phyloP scores from a whole-genome alignment of 805 yeast species.

The Saccharomycopsis babjevae region DNA sequence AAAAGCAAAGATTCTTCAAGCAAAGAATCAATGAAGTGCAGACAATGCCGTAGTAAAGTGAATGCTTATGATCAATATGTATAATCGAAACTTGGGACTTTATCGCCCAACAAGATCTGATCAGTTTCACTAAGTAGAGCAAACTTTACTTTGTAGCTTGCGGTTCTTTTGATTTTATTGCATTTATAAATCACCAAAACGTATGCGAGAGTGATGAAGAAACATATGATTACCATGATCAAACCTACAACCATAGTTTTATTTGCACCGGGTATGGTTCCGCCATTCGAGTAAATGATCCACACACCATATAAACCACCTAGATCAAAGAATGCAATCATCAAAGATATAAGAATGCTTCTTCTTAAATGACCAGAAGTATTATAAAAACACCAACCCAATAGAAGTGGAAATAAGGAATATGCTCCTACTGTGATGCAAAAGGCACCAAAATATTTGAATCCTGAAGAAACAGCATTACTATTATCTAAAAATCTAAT shows the following conservation, averaged over 20 bases:
- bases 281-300: conserved; percentile 1
- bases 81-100: conserved; percentile 15
- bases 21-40: neutral
- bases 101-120: conserved; percentile 14
- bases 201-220: conserved; percentile 29
- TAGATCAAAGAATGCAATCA: conserved; percentile 60
- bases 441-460: conserved; percentile 53
- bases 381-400: conserved; percentile 57
- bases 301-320: conserved; percentile 49
- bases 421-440: conserved; percentile 48
- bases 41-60: too few relatives aligned
- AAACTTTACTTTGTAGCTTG: conserved; percentile 8
- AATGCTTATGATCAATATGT: neutral
- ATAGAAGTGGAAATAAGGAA: conserved; percentile 56
- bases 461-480: conserved; percentile 23
- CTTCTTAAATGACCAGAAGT: conserved; percentile 54
- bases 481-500: conserved; percentile 36
- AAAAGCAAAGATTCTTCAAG: neutral
- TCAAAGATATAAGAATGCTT: conserved; percentile 46
- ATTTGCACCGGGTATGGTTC: neutral
- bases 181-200: conserved; percentile 23
- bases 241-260: neutral
- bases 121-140: conserved; percentile 7
- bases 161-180: conserved; percentile 23
- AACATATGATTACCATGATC: conserved; percentile 19